A percentile compares a stretch with the other conserved stretches of the same genome.
Evolutionary conservation across 2,329 filamentous ascomycete species (phyloP).

Genomic region (Curvularia eragrostidis): DNA sequence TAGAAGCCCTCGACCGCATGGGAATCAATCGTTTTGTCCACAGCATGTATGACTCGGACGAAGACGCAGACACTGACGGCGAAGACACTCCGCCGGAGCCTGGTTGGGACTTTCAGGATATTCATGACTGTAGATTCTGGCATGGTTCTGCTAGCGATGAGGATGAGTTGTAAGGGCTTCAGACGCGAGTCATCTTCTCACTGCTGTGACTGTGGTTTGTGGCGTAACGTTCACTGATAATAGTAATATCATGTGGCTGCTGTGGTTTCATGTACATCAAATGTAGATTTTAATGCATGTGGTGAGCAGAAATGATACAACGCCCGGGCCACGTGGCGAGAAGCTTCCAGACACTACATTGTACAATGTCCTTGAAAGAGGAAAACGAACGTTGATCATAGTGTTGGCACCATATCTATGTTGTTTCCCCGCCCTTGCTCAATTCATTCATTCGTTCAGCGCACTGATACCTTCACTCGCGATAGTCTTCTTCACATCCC

Average conservation of each 20-base stretch:
- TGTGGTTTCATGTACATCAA: not conserved
- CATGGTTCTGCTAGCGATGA: not conserved
- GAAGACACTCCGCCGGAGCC: not conserved
- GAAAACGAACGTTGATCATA: not conserved
- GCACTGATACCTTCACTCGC: not conserved
- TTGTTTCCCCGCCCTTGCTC: not conserved
- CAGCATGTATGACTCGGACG: not conserved
- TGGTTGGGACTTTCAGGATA: not conserved
- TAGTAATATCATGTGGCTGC: not conserved
- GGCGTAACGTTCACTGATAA: not conserved
- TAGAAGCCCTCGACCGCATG: not conserved
- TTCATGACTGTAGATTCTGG: not conserved
- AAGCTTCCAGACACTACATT: not conserved
- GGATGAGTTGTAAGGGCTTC: not conserved
- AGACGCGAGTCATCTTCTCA: not conserved
- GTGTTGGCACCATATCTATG: not conserved
- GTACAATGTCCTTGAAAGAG: not conserved
- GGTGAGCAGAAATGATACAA: not conserved
- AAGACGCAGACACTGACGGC: not conserved
- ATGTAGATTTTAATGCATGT: not conserved
- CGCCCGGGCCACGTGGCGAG: no score
- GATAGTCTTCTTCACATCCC: conserved; percentile 10
- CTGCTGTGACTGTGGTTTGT: not conserved
- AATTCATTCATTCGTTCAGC: not conserved
- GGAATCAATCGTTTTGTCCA: not conserved